Evolutionary conservation across 768 basidiomycete species (phyloP).

Genomic region (Boletus edulis): DNA sequence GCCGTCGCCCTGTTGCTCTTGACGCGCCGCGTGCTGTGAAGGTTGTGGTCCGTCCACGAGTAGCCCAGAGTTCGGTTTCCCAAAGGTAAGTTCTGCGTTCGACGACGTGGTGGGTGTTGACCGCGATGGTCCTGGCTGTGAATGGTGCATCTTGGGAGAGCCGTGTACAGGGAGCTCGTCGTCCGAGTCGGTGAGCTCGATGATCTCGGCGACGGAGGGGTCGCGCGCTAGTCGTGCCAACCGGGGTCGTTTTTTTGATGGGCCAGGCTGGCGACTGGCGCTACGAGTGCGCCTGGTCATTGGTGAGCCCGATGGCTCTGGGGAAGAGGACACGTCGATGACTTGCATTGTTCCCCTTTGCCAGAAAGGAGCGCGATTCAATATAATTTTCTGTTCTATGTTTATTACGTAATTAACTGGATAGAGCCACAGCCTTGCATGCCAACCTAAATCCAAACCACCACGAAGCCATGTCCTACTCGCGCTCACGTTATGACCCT

Average conservation of each 20-base stretch:
- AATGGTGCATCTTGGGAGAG: background rate
- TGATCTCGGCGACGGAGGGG: constrained; percentile 31
- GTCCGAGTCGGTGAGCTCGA: constrained; percentile 55
- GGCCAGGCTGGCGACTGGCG: constrained; percentile 18
- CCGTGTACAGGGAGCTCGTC: constrained; percentile 26
- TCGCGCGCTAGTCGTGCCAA: background rate
- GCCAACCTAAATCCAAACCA: background rate
- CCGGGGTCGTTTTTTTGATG: constrained; percentile 15
- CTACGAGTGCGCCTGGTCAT: constrained; percentile 17
- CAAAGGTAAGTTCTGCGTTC: constrained; percentile 2
- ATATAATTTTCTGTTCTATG: background rate
- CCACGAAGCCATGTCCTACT: constrained; percentile 42
- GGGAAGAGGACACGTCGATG: constrained; percentile 27
- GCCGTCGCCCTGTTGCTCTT: background rate
- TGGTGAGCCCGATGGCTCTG: constrained; percentile 15
- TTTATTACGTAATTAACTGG: constrained; percentile 19
- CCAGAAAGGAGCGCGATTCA: background rate
- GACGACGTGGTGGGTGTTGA: constrained; percentile 7
- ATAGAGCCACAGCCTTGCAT: background rate
- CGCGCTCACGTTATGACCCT: constrained; percentile 79
- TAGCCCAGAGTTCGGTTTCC: constrained; percentile 9
- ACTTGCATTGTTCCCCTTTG: constrained; percentile 4
- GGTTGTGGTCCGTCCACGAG: constrained; percentile 11
- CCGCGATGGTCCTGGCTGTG: background rate
- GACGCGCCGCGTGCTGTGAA: constrained; percentile 5